Base-by-base conservation (phyloP, 1,284 basidiomycete genomes). In the Phellinidium pouzarii region DNA sequence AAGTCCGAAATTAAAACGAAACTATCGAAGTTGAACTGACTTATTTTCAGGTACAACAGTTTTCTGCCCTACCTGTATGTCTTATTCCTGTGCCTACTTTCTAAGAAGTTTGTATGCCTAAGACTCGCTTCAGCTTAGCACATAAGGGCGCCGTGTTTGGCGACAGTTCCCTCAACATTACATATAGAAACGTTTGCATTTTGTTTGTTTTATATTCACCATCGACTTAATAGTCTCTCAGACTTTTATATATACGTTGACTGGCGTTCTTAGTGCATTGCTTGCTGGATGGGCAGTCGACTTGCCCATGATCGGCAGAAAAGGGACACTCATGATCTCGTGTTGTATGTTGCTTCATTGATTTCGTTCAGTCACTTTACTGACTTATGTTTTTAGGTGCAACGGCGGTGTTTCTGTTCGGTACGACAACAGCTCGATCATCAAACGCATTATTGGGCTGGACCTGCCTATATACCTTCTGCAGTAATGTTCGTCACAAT, bases 381-480 rank as follows among this genome's bases (percentile, higher is more conserved):
- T 38, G 19, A 23, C 12, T 1, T 37, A 19, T 41, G 19, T 22
- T 7, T 44, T 57, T 61, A 82, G 77, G 70, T 57, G 71, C 84
- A 54, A 87, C 85, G 1, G 84, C 84, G 9, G 71, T 76, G 25
- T 87, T 87, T 68, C 70, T 88, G 19, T 82, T 86, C 64, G 77
- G 76, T 36, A 79, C 75, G 34, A 88, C 86, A 31, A 84, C 82
- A 4, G 75, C 84, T 23, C 71, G 77, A 48, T 79, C 74, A 49
- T 82, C 81, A 0, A 71, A 77, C 56, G 74, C 79, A 26, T 71
- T 87, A 31, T 70, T 88, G 20, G 84, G 82, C 26, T 86, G 82
- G 82, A 87, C 87, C 62, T 87, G 83, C 59, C 84, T 78, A 19
- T 84, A 82, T 59, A 74, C 70, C 19, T 79, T 84, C 61, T 75